Percentiles rank a stretch among this genome's conserved stretches.
phyloP scores from a whole-genome alignment of 208 protist species.

The Porcisia deanei region DNA sequence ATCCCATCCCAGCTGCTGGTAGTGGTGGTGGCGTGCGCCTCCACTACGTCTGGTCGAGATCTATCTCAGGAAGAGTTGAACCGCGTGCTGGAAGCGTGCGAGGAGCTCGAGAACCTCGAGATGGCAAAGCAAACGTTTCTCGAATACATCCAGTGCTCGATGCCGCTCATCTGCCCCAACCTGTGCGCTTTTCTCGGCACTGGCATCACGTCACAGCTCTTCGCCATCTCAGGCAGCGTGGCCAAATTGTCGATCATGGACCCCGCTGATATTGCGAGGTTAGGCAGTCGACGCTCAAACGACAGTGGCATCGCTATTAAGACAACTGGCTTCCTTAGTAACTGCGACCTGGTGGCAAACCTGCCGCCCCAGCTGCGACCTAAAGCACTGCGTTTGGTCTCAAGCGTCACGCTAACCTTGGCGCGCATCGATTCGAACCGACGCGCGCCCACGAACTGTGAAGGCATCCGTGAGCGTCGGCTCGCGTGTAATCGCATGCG shows the following conservation, averaged over 20 bases:
- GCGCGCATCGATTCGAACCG: conserved; percentile 88
- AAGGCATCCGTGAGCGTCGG: conserved; percentile 70
- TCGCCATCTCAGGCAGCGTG: conserved; percentile 82
- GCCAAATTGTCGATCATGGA: conserved; percentile 78
- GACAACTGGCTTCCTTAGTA: conserved; percentile 88
- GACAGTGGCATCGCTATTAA: conserved; percentile 69
- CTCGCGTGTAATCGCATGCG: conserved; percentile 65
- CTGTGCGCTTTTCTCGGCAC: conserved; percentile 91
- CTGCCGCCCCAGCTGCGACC: conserved; percentile 81
- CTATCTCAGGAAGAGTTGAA: conserved; percentile 60
- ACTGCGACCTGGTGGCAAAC: conserved; percentile 82
- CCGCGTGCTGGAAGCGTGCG: conserved; percentile 75
- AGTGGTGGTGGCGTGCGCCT: conserved; percentile 87
- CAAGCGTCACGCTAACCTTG: conserved; percentile 55
- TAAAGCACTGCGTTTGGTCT: conserved; percentile 81
- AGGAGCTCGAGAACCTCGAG: conserved; percentile 91
- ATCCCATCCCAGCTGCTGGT: conserved; percentile 85
- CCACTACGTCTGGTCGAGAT: conserved; percentile 80
- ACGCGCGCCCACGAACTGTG: conserved; percentile 59
- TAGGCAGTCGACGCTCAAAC: conserved; percentile 75
- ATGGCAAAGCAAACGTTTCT: conserved; percentile 92
- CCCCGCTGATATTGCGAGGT: conserved; percentile 48
- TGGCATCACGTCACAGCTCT: conserved; percentile 91
- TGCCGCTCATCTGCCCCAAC: conserved; percentile 93
- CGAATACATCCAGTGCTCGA: conserved; percentile 92